Conservation (phyloP, 805 yeast genomes). For the Maudiozyma saulgeensis region DNA sequence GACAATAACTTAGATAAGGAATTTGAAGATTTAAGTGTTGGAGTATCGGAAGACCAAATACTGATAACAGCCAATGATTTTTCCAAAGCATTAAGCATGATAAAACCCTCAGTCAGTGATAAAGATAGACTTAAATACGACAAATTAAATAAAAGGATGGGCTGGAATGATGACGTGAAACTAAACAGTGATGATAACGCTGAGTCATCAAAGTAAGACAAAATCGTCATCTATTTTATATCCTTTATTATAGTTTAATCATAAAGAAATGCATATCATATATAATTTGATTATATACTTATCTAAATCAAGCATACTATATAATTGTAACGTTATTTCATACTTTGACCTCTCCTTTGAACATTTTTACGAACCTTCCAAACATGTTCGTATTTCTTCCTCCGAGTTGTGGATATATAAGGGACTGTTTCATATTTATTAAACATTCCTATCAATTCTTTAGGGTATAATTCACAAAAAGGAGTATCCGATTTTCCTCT, state of each 20-base stretch:
- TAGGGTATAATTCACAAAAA: slow-evolving; percentile 39
- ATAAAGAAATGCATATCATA: neutral
- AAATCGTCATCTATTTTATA: no score
- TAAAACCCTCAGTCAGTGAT: slow-evolving; percentile 87
- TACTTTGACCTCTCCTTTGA: slow-evolving; percentile 35
- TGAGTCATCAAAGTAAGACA: neutral
- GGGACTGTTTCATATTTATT: slow-evolving; percentile 29
- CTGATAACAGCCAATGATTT: slow-evolving; percentile 66
- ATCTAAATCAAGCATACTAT: neutral
- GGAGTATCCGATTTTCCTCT: slow-evolving; percentile 66
- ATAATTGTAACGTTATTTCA: slow-evolving; percentile 6
- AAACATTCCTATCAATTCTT: slow-evolving; percentile 8
- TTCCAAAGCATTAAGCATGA: slow-evolving; percentile 55
- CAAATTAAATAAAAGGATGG: slow-evolving; percentile 59
- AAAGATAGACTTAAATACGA: slow-evolving; percentile 73
- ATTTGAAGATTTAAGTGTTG: slow-evolving; percentile 33
- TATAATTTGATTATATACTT: neutral
- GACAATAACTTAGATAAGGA: slow-evolving; percentile 39
- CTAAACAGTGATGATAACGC: slow-evolving; percentile 11
- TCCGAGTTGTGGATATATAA: slow-evolving; percentile 33
- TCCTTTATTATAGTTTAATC: neutral
- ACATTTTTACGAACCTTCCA: slow-evolving; percentile 53
- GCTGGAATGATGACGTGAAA: slow-evolving; percentile 47
- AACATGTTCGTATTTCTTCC: slow-evolving; percentile 40
- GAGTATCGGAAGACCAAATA: slow-evolving; percentile 20